Evolutionary conservation across 2,329 filamentous ascomycete genomes (phyloP).

Genomic region (Trichophyton verrucosum): DNA sequence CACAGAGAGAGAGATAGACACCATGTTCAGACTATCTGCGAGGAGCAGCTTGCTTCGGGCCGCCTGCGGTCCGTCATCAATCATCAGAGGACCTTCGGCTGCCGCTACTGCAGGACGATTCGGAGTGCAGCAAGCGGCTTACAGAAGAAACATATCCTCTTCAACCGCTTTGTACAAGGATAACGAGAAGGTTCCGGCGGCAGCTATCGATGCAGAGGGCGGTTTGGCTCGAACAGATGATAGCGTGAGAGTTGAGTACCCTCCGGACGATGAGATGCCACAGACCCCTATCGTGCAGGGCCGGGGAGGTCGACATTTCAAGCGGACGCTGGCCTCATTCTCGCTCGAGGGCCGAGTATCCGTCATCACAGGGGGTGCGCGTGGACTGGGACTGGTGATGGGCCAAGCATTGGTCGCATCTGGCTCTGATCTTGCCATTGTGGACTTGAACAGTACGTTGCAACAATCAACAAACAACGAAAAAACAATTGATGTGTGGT

Average conservation of each 20-base stretch:
- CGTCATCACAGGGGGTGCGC: conserved; percentile 79
- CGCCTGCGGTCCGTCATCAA: background rate
- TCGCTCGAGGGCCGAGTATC: conserved; percentile 73
- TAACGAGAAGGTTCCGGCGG: conserved; percentile 14
- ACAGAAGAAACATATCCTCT: conserved; percentile 22
- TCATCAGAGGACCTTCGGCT: no score
- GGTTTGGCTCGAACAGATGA: conserved; percentile 70
- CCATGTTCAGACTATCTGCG: conserved; percentile 3
- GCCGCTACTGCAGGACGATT: background rate
- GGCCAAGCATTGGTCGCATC: conserved; percentile 80
- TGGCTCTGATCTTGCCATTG: conserved; percentile 78
- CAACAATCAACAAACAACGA: background rate
- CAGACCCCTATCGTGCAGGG: conserved; percentile 58
- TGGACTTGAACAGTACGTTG: conserved; percentile 75
- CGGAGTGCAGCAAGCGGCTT: background rate
- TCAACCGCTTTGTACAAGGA: conserved; percentile 19
- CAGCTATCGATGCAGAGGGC: conserved; percentile 37
- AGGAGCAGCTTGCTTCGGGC: background rate
- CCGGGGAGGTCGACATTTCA: conserved; percentile 67
- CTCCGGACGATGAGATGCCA: conserved; percentile 60
- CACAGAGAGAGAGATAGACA: background rate
- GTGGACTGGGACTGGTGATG: conserved; percentile 85
- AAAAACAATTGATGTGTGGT: no score
- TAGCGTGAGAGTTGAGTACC: conserved; percentile 65
- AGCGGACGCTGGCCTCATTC: conserved; percentile 74